Evolutionary conservation across 768 basidiomycete species (phyloP).

Genomic region (Boletellus sp.): DNA sequence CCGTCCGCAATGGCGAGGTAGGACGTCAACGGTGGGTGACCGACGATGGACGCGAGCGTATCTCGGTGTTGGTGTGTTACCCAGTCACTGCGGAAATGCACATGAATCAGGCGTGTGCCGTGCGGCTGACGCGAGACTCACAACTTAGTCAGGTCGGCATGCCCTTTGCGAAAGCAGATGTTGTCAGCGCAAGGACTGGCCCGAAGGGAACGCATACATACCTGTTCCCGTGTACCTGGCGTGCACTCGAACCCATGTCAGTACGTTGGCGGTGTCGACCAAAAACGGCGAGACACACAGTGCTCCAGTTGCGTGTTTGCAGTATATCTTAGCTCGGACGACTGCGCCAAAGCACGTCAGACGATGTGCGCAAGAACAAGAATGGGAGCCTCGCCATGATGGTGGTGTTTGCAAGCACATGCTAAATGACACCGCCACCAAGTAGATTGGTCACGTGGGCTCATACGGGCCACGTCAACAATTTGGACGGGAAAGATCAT

Average conservation of each 20-base stretch:
- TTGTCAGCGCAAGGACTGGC: slow-evolving; percentile 9
- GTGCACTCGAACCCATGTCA: slow-evolving; percentile 58
- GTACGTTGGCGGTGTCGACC: not conserved
- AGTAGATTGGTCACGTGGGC: slow-evolving; percentile 9
- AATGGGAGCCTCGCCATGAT: slow-evolving; percentile 16
- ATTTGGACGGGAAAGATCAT: not conserved
- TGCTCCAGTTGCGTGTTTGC: slow-evolving; percentile 96
- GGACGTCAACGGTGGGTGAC: slow-evolving; percentile 81
- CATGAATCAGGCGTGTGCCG: slow-evolving; percentile 6
- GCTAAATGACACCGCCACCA: slow-evolving; percentile 13
- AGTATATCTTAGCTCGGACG: slow-evolving; percentile 91
- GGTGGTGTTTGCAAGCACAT: slow-evolving; percentile 12
- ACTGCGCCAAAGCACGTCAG: slow-evolving; percentile 40
- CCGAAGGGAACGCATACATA: slow-evolving; percentile 34
- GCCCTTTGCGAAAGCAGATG: slow-evolving; percentile 48
- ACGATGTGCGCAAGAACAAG: not conserved
- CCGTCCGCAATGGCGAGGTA: slow-evolving; percentile 93
- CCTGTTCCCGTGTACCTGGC: slow-evolving; percentile 95
- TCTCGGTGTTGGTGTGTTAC: slow-evolving; percentile 96
- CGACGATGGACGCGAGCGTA: slow-evolving; percentile 88
- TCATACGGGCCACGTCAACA: not conserved
- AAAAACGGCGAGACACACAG: slow-evolving; percentile 47
- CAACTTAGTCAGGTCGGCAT: slow-evolving; percentile 97
- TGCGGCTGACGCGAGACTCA: slow-evolving; percentile 39
- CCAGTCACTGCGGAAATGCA: slow-evolving; percentile 72